Percentiles rank a stretch among this genome's conserved stretches.
Evolutionary conservation across 2,329 filamentous ascomycete genomes (phyloP).

Genomic region (Cryphonectria japonica): DNA sequence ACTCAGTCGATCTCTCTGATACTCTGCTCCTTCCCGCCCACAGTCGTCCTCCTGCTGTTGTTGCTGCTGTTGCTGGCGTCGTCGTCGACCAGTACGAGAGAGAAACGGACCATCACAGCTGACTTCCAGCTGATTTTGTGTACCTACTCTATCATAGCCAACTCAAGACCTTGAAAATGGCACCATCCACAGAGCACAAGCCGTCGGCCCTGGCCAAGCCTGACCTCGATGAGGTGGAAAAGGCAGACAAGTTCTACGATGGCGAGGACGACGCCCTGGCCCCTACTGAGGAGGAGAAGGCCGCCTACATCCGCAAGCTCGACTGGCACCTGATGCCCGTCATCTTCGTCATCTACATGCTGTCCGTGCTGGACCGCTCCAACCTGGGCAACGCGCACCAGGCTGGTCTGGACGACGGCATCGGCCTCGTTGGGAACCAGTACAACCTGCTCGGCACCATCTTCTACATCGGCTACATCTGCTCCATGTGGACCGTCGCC

Average conservation of each 20-base stretch:
- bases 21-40: no score
- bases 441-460: slow-evolving; percentile 37
- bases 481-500: slow-evolving; percentile 28
- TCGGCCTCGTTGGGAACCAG: slow-evolving; percentile 33
- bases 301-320: slow-evolving; percentile 26
- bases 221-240: slow-evolving; percentile 17
- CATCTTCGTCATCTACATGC: slow-evolving; percentile 37
- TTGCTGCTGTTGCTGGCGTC: not conserved
- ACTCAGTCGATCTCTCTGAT: not conserved
- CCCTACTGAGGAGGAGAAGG: slow-evolving; percentile 16
- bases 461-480: slow-evolving; percentile 33
- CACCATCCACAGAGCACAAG: not conserved
- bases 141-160: not conserved
- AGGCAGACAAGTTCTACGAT: not conserved
- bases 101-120: not conserved
- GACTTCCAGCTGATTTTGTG: no score
- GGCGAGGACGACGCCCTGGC: not conserved
- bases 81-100: not conserved
- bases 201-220: slow-evolving; percentile 5
- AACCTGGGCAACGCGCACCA: slow-evolving; percentile 37
- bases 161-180: not conserved
- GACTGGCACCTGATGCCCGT: slow-evolving; percentile 34
- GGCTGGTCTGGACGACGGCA: slow-evolving; percentile 37
- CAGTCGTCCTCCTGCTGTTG: not conserved
- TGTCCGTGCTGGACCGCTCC: slow-evolving; percentile 39